Evolutionary conservation across 1,139 yeast genomes (phyloP).

Genomic region (Ashbya aceris): DNA sequence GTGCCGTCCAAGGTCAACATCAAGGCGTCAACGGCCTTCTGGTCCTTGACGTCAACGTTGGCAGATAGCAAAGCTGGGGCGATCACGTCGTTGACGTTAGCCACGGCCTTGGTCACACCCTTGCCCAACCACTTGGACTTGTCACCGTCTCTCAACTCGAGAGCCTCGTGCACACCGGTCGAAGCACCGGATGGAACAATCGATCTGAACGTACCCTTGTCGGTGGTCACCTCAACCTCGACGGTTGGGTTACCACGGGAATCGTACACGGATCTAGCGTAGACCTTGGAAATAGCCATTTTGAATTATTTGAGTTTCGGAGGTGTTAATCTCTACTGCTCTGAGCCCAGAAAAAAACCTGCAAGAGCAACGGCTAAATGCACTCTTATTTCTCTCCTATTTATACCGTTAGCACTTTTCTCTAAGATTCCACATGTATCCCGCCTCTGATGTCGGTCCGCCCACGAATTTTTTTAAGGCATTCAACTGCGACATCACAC

Average conservation of each 20-base stretch:
- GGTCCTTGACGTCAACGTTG: constrained; percentile 67
- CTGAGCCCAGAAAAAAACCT: constrained; percentile 2
- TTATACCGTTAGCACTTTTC: too few species aligned
- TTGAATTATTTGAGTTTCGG: neutral
- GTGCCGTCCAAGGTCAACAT: constrained; percentile 79
- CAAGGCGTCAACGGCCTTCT: constrained; percentile 71
- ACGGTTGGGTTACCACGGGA: constrained; percentile 98
- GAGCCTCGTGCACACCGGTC: constrained; percentile 90
- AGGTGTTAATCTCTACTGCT: neutral
- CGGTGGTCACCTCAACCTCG: constrained; percentile 86
- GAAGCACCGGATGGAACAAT: constrained; percentile 97
- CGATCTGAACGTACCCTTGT: constrained; percentile 78
- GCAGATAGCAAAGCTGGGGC: constrained; percentile 81
- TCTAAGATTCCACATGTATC: too few species aligned
- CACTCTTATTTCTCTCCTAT: too few species aligned
- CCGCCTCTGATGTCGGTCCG: too few species aligned
- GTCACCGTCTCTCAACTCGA: constrained; percentile 93
- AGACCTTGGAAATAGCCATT: constrained; percentile 58
- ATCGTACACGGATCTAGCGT: constrained; percentile 91
- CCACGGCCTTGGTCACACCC: constrained; percentile 89
- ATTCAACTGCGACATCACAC: too few species aligned
- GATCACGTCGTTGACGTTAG: constrained; percentile 79
- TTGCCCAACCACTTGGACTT: constrained; percentile 91
- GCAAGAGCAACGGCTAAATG: neutral
- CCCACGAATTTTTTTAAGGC: too few species aligned